phyloP scores from a whole-genome alignment of 2,329 filamentous ascomycete species.

The Aureobasidium sp. region DNA sequence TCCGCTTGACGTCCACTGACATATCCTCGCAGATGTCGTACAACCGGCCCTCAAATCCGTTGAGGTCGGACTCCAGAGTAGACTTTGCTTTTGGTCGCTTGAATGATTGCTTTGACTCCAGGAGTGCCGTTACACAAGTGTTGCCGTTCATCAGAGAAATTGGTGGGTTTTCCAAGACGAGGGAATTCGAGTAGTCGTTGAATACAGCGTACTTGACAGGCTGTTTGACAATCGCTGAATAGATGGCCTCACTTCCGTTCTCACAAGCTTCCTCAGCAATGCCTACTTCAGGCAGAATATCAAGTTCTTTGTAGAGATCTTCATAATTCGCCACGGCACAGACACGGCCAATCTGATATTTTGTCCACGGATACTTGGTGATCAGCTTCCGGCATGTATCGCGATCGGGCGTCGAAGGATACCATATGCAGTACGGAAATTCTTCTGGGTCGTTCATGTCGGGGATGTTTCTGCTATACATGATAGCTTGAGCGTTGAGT shows the following conservation, averaged over 20 bases:
- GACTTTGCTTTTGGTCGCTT: background rate
- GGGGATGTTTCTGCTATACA: slow-evolving; percentile 28
- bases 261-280: slow-evolving; percentile 36
- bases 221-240: slow-evolving; percentile 22
- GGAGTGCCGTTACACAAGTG: slow-evolving; percentile 24
- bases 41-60: background rate
- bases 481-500: slow-evolving; percentile 29
- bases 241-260: slow-evolving; percentile 14
- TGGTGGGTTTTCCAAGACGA: slow-evolving; percentile 15
- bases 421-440: slow-evolving; percentile 36
- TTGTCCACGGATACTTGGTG: slow-evolving; percentile 21
- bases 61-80: background rate
- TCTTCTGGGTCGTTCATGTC: slow-evolving; percentile 18
- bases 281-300: slow-evolving; percentile 31
- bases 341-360: slow-evolving; percentile 32
- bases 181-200: slow-evolving; percentile 28
- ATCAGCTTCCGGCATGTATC: slow-evolving; percentile 29
- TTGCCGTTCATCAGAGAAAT: slow-evolving; percentile 27
- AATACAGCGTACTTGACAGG: slow-evolving; percentile 26
- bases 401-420: slow-evolving; percentile 30
- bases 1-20: background rate
- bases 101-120: slow-evolving; percentile 17
- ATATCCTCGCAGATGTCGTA: background rate
- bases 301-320: slow-evolving; percentile 29
- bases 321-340: slow-evolving; percentile 33